Conservation (phyloP, 2,329 filamentous ascomycete species). For the Aureobasidium sp. region DNA sequence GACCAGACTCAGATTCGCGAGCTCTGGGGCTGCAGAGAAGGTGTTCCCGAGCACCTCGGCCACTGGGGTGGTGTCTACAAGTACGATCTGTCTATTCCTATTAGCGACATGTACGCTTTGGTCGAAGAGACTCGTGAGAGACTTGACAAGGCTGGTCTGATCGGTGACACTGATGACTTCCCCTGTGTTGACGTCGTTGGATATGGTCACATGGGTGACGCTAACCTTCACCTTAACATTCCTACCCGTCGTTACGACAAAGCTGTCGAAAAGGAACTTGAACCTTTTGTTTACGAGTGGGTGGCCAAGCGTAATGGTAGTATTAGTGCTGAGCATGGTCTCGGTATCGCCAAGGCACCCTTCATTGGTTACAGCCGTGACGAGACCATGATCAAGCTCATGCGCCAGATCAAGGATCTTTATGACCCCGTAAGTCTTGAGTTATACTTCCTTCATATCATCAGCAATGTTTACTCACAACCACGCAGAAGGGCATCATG, state of each 20-base stretch:
- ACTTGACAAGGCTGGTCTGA: slow-evolving; percentile 65
- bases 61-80: slow-evolving; percentile 97
- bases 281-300: slow-evolving; percentile 98
- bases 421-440: slow-evolving; percentile 82
- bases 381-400: slow-evolving; percentile 77
- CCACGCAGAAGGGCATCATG: slow-evolving; percentile 82
- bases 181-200: slow-evolving; percentile 87
- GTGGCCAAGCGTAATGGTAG: slow-evolving; percentile 80
- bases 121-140: slow-evolving; percentile 77
- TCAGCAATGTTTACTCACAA: slow-evolving; percentile 19
- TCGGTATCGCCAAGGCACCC: slow-evolving; percentile 91
- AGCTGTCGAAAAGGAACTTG: slow-evolving; percentile 75
- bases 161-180: slow-evolving; percentile 63
- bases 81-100: slow-evolving; percentile 92
- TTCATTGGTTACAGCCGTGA: slow-evolving; percentile 90
- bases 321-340: slow-evolving; percentile 92
- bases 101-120: slow-evolving; percentile 77
- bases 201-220: slow-evolving; percentile 97
- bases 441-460: slow-evolving; percentile 18
- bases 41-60: slow-evolving; percentile 79
- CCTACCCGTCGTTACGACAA: slow-evolving; percentile 77
- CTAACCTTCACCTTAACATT: slow-evolving; percentile 91
- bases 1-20: slow-evolving; percentile 82
- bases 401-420: slow-evolving; percentile 90
- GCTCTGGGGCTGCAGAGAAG: slow-evolving; percentile 90